Base-by-base conservation (phyloP, 495 filamentous ascomycete genomes). In the Tuber aestivum region DNA sequence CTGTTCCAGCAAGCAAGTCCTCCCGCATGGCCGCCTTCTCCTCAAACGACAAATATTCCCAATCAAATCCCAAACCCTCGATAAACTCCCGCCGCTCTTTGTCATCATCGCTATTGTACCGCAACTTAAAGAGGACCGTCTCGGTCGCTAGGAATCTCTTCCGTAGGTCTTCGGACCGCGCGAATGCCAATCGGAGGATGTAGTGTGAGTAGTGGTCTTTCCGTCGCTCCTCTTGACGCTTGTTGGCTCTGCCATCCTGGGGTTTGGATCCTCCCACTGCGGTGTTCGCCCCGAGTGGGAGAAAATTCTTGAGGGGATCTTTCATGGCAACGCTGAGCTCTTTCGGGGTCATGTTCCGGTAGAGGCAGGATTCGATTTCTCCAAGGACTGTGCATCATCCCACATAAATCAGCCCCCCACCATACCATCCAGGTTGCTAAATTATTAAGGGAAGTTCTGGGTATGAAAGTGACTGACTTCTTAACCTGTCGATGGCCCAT, bases 201-300 rank as follows among this genome's bases (percentile, higher is more conserved):
- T 97, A 99, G 84, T 99, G 96, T 70, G 91, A 93, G 84, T 99
- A 99, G 84, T 99, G 96, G 80, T 99, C 96, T 84, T 94, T 96
- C 84, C 94, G 92, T 32, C 96, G 90, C 85, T 99, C 92, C 73
- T 89, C 86, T 73, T 87, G 87, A 0, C 61, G 37, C 4, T 74
- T 77, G n/a, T 9, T 2, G 50, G 27, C 0, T 65, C 35, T 65
- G n/a, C 50, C 23, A 16, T 61, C 50, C 50, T 61, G 50, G 50
- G 10, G 1, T 3, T 82, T 72, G 4, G 79, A 72, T 18, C 84
- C 81, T 10, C 84, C 81, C 9, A 88, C 86, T 0, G 92, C 90
- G 20, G 90, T 89, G 81, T 94, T 97, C 14, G 92, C 87, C 75
- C 89, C 89, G 50, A 99, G 90, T 6, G 93, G 93, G 35, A 99